Evolutionary conservation across 768 basidiomycete species (phyloP), one percentile per base, ranked within the genome.

Genomic region (Lactarius hengduanensis): DNA sequence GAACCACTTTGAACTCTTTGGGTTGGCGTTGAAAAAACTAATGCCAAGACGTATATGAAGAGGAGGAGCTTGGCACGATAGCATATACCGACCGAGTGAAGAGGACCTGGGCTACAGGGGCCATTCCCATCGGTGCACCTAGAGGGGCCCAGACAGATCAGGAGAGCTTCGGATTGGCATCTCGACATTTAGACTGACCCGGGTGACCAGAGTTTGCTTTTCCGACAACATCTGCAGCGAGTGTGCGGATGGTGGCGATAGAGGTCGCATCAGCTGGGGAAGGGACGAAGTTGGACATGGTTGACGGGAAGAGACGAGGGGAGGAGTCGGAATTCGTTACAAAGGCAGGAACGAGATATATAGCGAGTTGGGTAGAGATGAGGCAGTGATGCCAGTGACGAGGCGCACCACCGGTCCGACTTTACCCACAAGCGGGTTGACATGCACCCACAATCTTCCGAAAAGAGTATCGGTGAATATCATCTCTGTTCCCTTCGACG

Each of bases 71-170:
- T 9, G 36, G 18, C 1, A 26, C 2, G n/a, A 59, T n/a, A 43
- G 45, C 20, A 58, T 76, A 38, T 72, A 88, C 93, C 86, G 80
- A 70, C 94, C 86, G 81, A 69, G 90, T 85, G 78, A 91, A 93
- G 16, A 94, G 83, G 63, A 94, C 80, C 70, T 93, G 91, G 63
- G 92, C 84, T 55, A 80, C 89, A 36, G 92, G 91, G 2, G 92
- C 92, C 90, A 95, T 86, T 71, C 93, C 94, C 93, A 96, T 90
- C 32, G 94, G 94, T 50, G 95, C 95, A 77, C 92, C 92, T 91
- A 71, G 30, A 53, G 47, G 8, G 28, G 45, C 22, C 28, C 43
- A 41, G 58, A 41, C 11, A 32, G 15, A 53, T 47, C 9, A 50
- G 30, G 13, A 45, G 10, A 34, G 20, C 28, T n/a, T 18, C 26